phyloP scores from a whole-genome alignment of 2,329 filamentous ascomycete genomes.

The Trichoderma sp. region DNA sequence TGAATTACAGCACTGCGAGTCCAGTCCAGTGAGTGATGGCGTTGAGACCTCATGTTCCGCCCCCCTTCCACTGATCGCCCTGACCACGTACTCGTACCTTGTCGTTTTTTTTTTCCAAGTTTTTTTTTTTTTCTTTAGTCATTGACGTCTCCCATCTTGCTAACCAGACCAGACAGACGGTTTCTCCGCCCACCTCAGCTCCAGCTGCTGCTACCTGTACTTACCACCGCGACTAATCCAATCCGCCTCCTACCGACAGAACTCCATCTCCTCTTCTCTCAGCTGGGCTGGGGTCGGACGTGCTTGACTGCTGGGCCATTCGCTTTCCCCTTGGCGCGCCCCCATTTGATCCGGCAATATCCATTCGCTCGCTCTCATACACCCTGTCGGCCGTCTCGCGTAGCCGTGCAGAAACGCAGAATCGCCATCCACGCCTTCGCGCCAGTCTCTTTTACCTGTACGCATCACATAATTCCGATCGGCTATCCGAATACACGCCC shows the following conservation, averaged over 20 bases:
- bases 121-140: background rate
- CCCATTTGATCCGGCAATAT: background rate
- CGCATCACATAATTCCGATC: constrained; percentile 14
- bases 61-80: background rate
- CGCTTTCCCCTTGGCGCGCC: constrained; percentile 4
- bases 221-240: constrained; percentile 3
- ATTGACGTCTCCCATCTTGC: background rate
- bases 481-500: constrained; percentile 11
- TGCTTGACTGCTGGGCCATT: background rate
- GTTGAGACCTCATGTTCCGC: background rate
- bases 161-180: background rate
- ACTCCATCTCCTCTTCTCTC: constrained; percentile 12
- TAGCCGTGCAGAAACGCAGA: background rate
- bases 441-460: constrained; percentile 9
- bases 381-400: constrained; percentile 14
- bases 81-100: background rate
- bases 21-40: background rate
- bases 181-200: constrained; percentile 11
- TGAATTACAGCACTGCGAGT: background rate
- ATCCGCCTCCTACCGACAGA: background rate
- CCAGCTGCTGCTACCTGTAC: background rate
- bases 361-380: constrained; percentile 7
- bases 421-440: constrained; percentile 11
- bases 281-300: constrained; percentile 20
- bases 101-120: background rate